These are phyloP conservation scores for Encephalitozoon romaleae DNA, from an alignment of 371 early-diverging fungal genomes.

Conservation along the genomic window DNA sequence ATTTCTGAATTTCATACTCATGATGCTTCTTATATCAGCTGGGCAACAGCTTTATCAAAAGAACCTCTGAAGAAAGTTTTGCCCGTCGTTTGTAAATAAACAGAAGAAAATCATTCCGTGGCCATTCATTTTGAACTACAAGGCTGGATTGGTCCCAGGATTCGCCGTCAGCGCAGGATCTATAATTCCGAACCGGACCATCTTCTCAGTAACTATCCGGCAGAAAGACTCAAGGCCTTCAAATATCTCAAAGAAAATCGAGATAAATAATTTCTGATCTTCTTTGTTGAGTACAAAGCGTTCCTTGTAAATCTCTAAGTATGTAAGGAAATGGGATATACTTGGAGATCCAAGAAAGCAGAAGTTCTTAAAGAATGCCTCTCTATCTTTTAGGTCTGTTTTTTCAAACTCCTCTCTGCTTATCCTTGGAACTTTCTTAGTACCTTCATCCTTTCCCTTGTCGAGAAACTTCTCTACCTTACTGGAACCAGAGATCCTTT, in stretches of 20 bases:
- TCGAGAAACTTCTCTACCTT: not conserved
- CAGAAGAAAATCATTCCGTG: not conserved
- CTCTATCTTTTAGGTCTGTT: not conserved
- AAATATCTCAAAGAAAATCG: conserved; percentile 25
- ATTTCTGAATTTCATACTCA: not conserved
- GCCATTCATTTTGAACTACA: not conserved
- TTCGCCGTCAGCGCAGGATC: not conserved
- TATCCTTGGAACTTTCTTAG: not conserved
- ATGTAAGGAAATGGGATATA: conserved; percentile 44
- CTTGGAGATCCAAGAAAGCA: conserved; percentile 34
- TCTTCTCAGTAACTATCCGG: conserved; percentile 27
- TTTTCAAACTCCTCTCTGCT: not conserved
- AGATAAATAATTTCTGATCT: conserved; percentile 22
- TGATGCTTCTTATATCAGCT: not conserved
- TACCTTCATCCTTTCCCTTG: not conserved
- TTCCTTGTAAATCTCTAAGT: conserved; percentile 42
- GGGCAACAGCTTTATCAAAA: not conserved
- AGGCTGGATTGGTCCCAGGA: not conserved
- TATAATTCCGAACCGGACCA: conserved; percentile 33
- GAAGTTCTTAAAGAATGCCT: conserved; percentile 17
- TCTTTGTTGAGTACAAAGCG: conserved; percentile 23
- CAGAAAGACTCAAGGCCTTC: not conserved
- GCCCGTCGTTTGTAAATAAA: not conserved
- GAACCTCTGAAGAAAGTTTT: not conserved
- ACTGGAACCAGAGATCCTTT: not conserved